These are phyloP conservation scores for Rhizophagus clarus DNA, from an alignment of 192 early-diverging fungal species.

Conservation along the genomic window DNA sequence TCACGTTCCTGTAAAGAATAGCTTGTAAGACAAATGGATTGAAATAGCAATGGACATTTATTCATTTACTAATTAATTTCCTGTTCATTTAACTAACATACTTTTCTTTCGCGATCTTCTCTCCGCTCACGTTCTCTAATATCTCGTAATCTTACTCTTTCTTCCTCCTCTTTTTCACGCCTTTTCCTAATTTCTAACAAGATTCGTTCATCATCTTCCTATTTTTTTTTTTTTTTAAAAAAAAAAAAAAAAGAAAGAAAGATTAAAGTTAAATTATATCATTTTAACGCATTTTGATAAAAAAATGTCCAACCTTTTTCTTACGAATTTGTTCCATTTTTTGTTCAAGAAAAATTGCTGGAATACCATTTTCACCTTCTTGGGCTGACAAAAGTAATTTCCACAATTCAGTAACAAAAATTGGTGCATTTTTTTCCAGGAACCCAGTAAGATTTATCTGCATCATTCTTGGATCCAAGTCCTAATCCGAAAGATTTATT, in stretches of 20 bases:
- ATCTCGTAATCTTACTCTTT: constrained; percentile 39
- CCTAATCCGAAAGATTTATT: constrained; percentile 39
- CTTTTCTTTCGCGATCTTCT: constrained; percentile 33
- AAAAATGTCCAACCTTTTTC: constrained; percentile 42
- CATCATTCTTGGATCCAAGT: constrained; percentile 84
- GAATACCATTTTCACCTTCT: constrained; percentile 78
- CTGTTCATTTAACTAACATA: background rate
- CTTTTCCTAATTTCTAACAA: constrained; percentile 35
- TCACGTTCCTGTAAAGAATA: constrained; percentile 4
- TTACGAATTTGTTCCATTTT: constrained; percentile 81
- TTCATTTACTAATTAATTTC: constrained; percentile 14
- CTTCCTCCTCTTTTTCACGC: constrained; percentile 46
- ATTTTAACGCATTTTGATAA: background rate
- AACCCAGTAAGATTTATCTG: constrained; percentile 97
- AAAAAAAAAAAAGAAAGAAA: background rate
- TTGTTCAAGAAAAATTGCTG: constrained; percentile 77
- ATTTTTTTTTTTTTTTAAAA: too few species aligned
- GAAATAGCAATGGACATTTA: constrained; percentile 14
- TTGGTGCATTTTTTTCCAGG: constrained; percentile 76
- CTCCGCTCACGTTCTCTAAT: constrained; percentile 39
- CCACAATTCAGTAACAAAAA: constrained; percentile 91
- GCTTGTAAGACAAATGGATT: constrained; percentile 25
- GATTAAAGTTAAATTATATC: background rate
- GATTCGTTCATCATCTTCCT: constrained; percentile 42
- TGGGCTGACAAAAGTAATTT: constrained; percentile 89